Conservation (phyloP, 306 rosid species). For the Argentina anserina region DNA sequence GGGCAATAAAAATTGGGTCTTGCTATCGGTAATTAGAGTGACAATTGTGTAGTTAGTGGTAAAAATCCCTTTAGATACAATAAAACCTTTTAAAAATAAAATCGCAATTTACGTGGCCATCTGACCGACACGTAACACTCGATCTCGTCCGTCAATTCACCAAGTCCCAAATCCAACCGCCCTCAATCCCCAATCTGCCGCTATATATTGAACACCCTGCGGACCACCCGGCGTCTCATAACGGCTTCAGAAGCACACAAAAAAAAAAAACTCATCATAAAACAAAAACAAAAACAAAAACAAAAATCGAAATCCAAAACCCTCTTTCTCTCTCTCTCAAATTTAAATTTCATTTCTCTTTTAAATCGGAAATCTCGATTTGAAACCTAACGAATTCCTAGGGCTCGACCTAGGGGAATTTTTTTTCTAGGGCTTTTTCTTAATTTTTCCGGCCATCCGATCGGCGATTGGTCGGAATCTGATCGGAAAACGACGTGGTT, state of each 20-base stretch:
- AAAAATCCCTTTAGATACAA: no score
- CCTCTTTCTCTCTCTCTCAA: background rate
- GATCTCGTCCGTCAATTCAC: constrained; percentile 8
- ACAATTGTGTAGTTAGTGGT: no score
- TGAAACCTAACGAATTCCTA: background rate
- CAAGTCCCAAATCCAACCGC: constrained; percentile 22
- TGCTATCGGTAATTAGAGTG: no score
- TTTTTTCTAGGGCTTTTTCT: background rate
- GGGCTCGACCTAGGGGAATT: constrained; percentile 16
- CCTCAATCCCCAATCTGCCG: background rate
- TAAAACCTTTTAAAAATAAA: no score
- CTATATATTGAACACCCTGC: constrained; percentile 10
- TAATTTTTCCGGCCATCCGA: background rate
- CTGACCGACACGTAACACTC: constrained; percentile 3
- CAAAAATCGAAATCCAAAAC: background rate
- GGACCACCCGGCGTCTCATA: rapidly evolving
- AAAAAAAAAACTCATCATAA: background rate
- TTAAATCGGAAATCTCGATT: constrained; percentile 3
- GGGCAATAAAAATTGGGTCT: no score
- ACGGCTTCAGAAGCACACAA: background rate
- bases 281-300: background rate
- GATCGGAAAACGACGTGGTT: background rate
- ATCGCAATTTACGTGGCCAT: no score
- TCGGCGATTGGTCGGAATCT: background rate
- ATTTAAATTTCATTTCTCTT: background rate